Evolutionary conservation across 164 flowering plant species (phyloP).

Genomic region (Akebia trifoliata): DNA sequence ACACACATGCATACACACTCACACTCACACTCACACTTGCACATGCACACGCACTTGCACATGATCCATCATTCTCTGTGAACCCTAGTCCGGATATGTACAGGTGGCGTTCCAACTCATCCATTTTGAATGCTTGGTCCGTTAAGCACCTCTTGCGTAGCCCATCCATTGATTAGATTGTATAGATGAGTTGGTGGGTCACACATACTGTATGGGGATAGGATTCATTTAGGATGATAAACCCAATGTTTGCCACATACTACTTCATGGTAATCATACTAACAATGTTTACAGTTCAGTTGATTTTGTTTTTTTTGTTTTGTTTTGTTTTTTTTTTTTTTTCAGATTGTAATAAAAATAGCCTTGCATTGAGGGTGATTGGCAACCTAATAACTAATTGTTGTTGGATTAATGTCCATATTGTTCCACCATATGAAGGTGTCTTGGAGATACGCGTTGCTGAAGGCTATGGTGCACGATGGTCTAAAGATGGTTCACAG

Average conservation of each 20-base stretch:
- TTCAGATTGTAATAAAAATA: constrained; percentile 63
- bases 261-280: too few species aligned
- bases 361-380: constrained; percentile 43
- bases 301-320: too few species aligned
- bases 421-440: constrained; percentile 56
- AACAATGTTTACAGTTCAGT: too few species aligned
- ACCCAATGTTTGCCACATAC: background rate
- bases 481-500: constrained; percentile 75
- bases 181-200: background rate
- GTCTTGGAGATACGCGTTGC: constrained; percentile 70
- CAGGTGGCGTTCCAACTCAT: background rate
- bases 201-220: background rate
- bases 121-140: too few species aligned
- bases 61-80: too few species aligned
- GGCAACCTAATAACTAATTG: constrained; percentile 38
- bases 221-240: background rate
- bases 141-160: too few species aligned
- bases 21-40: too few species aligned
- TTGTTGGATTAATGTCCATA: constrained; percentile 70
- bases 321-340: background rate
- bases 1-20: too few species aligned
- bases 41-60: too few species aligned
- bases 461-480: constrained; percentile 82
- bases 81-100: background rate
- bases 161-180: background rate